Evolutionary conservation across 495 filamentous ascomycete species (phyloP).

Genomic region (Sordaria brevicollis): DNA sequence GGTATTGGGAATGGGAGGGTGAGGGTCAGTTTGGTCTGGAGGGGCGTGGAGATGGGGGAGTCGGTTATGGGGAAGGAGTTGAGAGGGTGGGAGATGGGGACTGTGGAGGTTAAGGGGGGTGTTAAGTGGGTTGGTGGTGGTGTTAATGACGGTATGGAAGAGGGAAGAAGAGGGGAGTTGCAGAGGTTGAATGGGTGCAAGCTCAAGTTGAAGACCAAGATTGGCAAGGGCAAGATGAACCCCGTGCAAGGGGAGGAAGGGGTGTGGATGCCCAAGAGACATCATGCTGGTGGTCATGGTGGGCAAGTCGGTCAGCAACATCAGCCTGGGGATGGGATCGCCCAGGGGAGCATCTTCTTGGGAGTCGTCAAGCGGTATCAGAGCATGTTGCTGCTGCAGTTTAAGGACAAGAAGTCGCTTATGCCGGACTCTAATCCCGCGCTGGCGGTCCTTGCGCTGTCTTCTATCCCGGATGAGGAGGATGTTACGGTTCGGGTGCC

Average conservation of each 20-base stretch:
- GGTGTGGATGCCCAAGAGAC: conserved; percentile 20
- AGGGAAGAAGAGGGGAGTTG: conserved; percentile 24
- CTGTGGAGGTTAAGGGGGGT: conserved; percentile 42
- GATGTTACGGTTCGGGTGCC: conserved; percentile 40
- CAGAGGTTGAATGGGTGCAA: conserved; percentile 33
- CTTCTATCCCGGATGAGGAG: conserved; percentile 54
- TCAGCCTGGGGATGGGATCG: conserved; percentile 17
- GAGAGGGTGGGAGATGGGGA: conserved; percentile 58
- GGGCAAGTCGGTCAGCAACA: neutral
- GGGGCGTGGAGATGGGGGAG: conserved; percentile 53
- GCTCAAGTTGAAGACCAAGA: conserved; percentile 45
- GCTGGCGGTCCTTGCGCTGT: conserved; percentile 57
- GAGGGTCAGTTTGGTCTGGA: conserved; percentile 58
- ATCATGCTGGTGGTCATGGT: neutral
- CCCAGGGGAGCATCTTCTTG: conserved; percentile 37
- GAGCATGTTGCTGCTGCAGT: conserved; percentile 50
- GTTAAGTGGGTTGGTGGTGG: conserved; percentile 13
- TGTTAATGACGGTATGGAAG: neutral
- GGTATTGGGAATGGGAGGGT: conserved; percentile 61
- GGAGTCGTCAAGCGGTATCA: conserved; percentile 53
- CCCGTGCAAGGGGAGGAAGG: conserved; percentile 15
- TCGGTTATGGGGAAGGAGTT: conserved; percentile 42
- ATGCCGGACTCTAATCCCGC: conserved; percentile 45
- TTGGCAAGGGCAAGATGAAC: conserved; percentile 45
- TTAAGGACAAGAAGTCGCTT: conserved; percentile 35